Percentiles rank a stretch among this genome's conserved stretches.
Conservation (phyloP, 2,329 filamentous ascomycete genomes). For the Capronia epimyces region DNA sequence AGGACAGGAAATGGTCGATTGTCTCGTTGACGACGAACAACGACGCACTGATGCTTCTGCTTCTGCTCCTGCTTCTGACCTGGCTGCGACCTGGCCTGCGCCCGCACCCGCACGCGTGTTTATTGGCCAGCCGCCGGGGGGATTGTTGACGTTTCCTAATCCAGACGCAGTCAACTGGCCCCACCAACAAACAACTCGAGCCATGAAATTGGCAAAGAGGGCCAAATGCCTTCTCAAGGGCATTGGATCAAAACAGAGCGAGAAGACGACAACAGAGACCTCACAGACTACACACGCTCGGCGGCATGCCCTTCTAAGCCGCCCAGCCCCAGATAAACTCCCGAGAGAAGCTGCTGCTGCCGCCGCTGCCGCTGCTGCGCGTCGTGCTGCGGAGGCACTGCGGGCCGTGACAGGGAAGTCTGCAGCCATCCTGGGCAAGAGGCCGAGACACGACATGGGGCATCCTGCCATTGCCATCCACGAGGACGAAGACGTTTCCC, state of each 20-base stretch:
- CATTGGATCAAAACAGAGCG: slow-evolving; percentile 18
- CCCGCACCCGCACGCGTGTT: slow-evolving; percentile 3
- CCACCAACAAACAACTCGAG: slow-evolving; percentile 10
- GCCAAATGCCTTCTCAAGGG: slow-evolving; percentile 19
- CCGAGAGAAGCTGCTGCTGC: neutral
- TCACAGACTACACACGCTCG: slow-evolving; percentile 4
- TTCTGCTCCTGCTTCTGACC: neutral
- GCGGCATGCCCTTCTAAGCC: slow-evolving; percentile 11
- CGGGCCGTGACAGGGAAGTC: slow-evolving; percentile 16
- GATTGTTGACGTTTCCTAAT: slow-evolving; percentile 4
- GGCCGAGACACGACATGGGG: slow-evolving; percentile 22
- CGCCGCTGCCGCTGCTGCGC: no score
- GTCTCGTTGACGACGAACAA: neutral
- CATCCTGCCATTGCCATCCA: slow-evolving; percentile 25
- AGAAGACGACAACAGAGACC: slow-evolving; percentile 4
- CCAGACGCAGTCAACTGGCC: slow-evolving; percentile 8
- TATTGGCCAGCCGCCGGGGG: neutral
- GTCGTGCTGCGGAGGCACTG: slow-evolving; percentile 10
- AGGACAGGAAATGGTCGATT: neutral
- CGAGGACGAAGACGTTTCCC: slow-evolving; percentile 20
- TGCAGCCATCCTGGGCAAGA: slow-evolving; percentile 15
- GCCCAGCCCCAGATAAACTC: slow-evolving; percentile 1
- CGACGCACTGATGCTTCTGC: neutral
- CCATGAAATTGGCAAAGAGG: slow-evolving; percentile 21
- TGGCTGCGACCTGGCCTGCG: neutral